Evolutionary conservation across 164 flowering plant genomes (phyloP).

Genomic region (Umbellularia californica): DNA sequence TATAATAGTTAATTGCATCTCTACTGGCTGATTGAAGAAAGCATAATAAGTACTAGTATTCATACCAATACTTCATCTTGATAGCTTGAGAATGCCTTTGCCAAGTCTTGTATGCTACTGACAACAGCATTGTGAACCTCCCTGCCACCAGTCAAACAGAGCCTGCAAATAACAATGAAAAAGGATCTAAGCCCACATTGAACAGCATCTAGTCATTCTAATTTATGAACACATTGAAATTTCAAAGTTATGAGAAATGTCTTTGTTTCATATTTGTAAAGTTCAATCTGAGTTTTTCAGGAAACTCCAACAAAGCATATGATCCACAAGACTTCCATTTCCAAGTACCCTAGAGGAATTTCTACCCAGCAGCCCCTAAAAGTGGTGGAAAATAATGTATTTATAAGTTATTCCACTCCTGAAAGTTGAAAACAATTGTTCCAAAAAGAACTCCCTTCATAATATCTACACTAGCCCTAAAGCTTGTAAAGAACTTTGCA

Average conservation of each 20-base stretch:
- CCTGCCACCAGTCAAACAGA: conserved; percentile 73
- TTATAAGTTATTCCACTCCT: too few species aligned
- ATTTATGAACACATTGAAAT: neutral
- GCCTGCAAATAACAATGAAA: conserved; percentile 33
- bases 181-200: neutral
- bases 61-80: conserved; percentile 84
- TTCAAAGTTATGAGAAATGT: neutral
- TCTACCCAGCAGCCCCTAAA: too few species aligned
- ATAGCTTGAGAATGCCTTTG: conserved; percentile 58
- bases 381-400: too few species aligned
- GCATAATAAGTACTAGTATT: neutral
- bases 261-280: neutral
- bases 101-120: conserved; percentile 65
- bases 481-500: too few species aligned
- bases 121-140: conserved; percentile 63
- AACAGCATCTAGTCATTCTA: too few species aligned
- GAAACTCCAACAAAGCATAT: too few species aligned
- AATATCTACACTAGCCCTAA: too few species aligned
- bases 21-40: neutral
- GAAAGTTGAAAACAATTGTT: too few species aligned
- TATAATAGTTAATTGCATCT: neutral
- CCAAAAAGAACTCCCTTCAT: too few species aligned
- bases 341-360: too few species aligned
- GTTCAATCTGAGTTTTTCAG: too few species aligned
- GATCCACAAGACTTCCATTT: too few species aligned